These are phyloP conservation scores for Saccharum hybrid DNA, from an alignment of 202 grass and related monocot species.

Conservation along the genomic window DNA sequence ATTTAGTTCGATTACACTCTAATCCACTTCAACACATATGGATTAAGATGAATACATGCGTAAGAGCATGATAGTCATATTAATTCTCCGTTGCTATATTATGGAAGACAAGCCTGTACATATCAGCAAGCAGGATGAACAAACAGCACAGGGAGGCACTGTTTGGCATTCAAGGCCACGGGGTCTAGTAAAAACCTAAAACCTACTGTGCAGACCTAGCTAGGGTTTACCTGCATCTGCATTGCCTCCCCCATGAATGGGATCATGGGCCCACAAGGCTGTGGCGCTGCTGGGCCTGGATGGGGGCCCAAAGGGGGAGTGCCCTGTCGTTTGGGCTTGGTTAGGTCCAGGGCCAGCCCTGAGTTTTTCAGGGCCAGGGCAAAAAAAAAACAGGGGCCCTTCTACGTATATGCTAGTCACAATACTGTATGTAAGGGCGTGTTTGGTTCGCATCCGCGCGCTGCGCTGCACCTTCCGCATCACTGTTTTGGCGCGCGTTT, in stretches of 20 bases:
- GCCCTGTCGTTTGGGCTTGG: slow-evolving; percentile 29
- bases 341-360: background rate
- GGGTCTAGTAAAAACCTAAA: background rate
- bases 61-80: background rate
- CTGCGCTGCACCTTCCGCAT: too few species aligned
- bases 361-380: too few species aligned
- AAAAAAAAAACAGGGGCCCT: too few species aligned
- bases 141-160: background rate
- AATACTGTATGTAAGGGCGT: too few species aligned
- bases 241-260: slow-evolving; percentile 18
- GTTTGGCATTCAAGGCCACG: slow-evolving; percentile 31
- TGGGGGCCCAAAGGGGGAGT: slow-evolving; percentile 30
- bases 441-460: too few species aligned
- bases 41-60: too few species aligned
- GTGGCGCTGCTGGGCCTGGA: slow-evolving; percentile 14
- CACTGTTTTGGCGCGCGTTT: too few species aligned
- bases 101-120: background rate
- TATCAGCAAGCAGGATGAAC: background rate
- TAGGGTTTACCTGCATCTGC: slow-evolving; percentile 7
- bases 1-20: too few species aligned
- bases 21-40: too few species aligned
- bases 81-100: background rate
- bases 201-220: slow-evolving; percentile 5
- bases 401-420: too few species aligned
- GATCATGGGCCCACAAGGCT: slow-evolving; percentile 19